phyloP scores from a whole-genome alignment of 148 eudicot genomes.

The Vaccinium corymbosum region DNA sequence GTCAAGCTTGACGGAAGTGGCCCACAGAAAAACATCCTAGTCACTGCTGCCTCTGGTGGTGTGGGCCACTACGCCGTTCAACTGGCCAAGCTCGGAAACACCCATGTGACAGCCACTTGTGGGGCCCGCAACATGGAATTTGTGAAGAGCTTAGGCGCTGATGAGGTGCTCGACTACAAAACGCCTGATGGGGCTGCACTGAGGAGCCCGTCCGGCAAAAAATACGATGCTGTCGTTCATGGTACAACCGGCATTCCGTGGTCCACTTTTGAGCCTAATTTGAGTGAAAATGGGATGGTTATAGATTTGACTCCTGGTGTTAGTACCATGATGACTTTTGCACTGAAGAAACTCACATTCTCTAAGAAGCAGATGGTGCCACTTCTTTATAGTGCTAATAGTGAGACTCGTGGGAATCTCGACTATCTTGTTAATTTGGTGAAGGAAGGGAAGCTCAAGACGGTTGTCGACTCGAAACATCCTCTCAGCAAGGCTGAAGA shows the following conservation, averaged over 20 bases:
- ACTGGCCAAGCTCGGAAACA: constrained; percentile 51
- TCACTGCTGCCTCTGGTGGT: constrained; percentile 60
- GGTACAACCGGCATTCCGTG: constrained; percentile 39
- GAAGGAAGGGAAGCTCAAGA: constrained; percentile 58
- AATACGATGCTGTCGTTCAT: constrained; percentile 52
- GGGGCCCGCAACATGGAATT: constrained; percentile 54
- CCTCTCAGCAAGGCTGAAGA: constrained; percentile 51
- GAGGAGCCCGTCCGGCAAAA: constrained; percentile 49
- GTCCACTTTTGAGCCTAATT: constrained; percentile 50
- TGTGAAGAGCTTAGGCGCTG: constrained; percentile 53
- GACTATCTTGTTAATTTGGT: constrained; percentile 40
- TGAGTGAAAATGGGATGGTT: constrained; percentile 46
- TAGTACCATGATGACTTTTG: constrained; percentile 29
- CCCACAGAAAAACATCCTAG: constrained; percentile 36
- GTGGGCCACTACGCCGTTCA: constrained; percentile 60
- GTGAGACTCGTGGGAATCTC: constrained; percentile 26
- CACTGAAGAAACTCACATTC: constrained; percentile 41
- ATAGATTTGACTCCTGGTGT: constrained; percentile 43
- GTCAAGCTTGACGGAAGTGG: constrained; percentile 41
- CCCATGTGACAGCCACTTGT: constrained; percentile 57
- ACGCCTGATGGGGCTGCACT: constrained; percentile 53
- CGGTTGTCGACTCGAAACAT: constrained; percentile 35
- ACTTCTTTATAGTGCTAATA: constrained; percentile 22
- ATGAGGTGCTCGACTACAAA: constrained; percentile 55
- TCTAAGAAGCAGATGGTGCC: constrained; percentile 55